These are phyloP conservation scores for Chaetomiaceae sp. DNA, from an alignment of 2,329 filamentous ascomycete genomes.

Conservation along the genomic window DNA sequence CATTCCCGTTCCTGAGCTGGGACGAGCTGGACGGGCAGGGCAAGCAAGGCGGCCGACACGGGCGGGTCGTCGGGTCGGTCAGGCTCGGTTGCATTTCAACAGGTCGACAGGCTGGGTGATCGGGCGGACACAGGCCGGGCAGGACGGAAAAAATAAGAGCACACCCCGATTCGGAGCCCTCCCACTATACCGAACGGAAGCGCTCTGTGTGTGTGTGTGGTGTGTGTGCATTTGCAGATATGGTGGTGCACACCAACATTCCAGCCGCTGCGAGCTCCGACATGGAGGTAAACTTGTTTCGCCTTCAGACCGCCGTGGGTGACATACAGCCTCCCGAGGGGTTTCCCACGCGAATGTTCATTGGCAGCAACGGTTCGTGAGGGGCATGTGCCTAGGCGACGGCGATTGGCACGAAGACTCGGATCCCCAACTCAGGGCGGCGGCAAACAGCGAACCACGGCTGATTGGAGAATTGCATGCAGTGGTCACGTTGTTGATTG, in stretches of 20 bases:
- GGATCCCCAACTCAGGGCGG: not conserved
- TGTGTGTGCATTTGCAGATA: not conserved
- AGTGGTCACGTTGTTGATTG: conserved; percentile 2
- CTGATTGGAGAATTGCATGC: conserved; percentile 9
- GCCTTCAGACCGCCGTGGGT: conserved; percentile 1
- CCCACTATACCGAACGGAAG: not conserved
- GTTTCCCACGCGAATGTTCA: conserved; percentile 15
- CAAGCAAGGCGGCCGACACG: conserved; percentile 3
- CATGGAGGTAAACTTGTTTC: conserved; percentile 4
- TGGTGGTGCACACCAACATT: conserved; percentile 1
- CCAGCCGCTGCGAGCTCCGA: not conserved
- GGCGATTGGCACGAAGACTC: conserved; percentile 3
- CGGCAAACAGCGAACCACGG: conserved; percentile 7
- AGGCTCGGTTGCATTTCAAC: conserved; percentile 3
- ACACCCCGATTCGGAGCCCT: not conserved
- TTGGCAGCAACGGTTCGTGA: not conserved
- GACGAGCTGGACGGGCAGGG: not conserved
- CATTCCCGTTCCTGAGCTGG: not conserved
- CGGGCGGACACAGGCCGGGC: not conserved
- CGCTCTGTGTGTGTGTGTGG: too few species aligned
- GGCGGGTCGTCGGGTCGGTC: not conserved
- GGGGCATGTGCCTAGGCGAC: not conserved
- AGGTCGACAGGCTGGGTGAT: not conserved
- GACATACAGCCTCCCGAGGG: not conserved
- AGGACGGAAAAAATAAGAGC: not conserved